Conservation (phyloP, 805 yeast species). For the Kazachstania bromeliacearum region DNA sequence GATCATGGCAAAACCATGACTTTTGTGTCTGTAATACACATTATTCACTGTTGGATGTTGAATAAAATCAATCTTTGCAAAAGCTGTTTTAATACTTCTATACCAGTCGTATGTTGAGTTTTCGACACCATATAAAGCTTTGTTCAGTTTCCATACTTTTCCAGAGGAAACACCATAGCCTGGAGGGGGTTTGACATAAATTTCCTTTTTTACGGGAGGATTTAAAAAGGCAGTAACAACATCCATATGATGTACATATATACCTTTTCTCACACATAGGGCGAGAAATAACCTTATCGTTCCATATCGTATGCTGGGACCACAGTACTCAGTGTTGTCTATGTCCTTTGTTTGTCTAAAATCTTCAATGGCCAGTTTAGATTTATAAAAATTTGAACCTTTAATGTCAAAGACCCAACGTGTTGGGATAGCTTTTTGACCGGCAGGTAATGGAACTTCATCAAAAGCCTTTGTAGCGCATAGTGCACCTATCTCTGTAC, state of each 20-base stretch:
- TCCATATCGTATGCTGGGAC: not conserved
- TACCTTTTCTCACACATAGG: not conserved
- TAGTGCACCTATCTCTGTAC: slow-evolving; percentile 5
- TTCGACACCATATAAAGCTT: not conserved
- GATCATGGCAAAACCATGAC: not conserved
- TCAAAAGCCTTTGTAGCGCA: not conserved
- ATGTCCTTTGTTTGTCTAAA: not conserved
- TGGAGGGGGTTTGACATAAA: not conserved
- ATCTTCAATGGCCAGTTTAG: not conserved
- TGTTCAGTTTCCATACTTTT: not conserved
- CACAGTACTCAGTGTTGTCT: not conserved
- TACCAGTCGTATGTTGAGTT: not conserved
- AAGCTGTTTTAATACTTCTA: not conserved
- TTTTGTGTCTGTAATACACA: not conserved
- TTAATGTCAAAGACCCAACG: not conserved
- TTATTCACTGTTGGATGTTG: not conserved
- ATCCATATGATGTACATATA: not conserved
- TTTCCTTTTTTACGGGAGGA: not conserved
- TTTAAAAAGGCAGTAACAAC: not conserved
- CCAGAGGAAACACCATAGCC: not conserved
- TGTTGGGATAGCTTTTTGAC: not conserved
- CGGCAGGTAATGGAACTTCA: not conserved
- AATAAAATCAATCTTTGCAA: not conserved
- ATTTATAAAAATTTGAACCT: not conserved
- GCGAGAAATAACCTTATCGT: not conserved